phyloP scores from a whole-genome alignment of 2,329 filamentous ascomycete species.

The Ambrosiella cleistominuta region DNA sequence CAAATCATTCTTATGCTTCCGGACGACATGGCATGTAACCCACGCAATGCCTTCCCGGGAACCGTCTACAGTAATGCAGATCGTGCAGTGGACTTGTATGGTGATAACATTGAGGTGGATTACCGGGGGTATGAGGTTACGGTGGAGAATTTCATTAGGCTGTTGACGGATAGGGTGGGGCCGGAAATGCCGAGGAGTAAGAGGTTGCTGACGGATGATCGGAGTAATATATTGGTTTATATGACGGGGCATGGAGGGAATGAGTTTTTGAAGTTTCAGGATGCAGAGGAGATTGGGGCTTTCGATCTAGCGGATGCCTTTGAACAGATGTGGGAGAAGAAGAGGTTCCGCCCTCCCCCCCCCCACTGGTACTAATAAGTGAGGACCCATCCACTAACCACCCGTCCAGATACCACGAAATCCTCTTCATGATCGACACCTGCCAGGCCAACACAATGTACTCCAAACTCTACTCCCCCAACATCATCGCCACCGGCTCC shows the following conservation, averaged over 20 bases:
- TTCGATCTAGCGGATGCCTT: slow-evolving; percentile 95
- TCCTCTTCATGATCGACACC: slow-evolving; percentile 99
- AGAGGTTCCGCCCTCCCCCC: slow-evolving; percentile 34
- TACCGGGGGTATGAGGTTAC: slow-evolving; percentile 97
- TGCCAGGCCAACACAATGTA: slow-evolving; percentile 99
- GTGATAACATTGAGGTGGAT: slow-evolving; percentile 97
- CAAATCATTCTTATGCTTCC: slow-evolving; percentile 99
- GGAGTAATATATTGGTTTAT: slow-evolving; percentile 94
- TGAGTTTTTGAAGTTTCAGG: slow-evolving; percentile 96
- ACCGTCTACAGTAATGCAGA: slow-evolving; percentile 98
- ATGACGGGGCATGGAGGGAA: slow-evolving; percentile 98
- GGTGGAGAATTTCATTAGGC: slow-evolving; percentile 92
- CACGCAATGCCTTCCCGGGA: slow-evolving; percentile 90
- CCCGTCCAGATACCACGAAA: slow-evolving; percentile 61
- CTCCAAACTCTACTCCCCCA: slow-evolving; percentile 91
- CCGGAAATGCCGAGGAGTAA: slow-evolving; percentile 93
- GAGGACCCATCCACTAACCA: background rate
- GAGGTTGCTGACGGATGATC: slow-evolving; percentile 78
- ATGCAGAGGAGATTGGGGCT: slow-evolving; percentile 90
- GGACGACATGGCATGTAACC: slow-evolving; percentile 99
- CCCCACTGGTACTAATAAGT: background rate
- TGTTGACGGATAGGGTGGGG: slow-evolving; percentile 84
- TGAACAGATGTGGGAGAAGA: slow-evolving; percentile 99
- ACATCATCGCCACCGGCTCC: slow-evolving; percentile 95
- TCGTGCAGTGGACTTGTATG: slow-evolving; percentile 86